Conservation (phyloP, 2,329 filamentous ascomycete genomes). For the Penicillium sp. region DNA sequence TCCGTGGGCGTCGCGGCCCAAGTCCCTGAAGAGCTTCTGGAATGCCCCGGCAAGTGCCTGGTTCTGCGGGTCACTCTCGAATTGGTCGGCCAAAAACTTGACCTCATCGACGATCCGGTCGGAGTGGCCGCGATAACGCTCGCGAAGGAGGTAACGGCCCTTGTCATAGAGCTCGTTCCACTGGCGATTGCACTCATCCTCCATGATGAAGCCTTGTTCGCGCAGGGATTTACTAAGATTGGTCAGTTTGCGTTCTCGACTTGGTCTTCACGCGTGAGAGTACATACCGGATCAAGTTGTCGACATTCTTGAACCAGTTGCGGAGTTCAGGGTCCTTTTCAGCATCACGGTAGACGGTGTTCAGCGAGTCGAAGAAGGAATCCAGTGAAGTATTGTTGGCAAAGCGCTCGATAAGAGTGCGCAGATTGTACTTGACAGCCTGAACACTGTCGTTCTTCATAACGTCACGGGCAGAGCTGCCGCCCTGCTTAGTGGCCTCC, state of each 20-base stretch:
- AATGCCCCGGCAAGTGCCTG: conserved; percentile 70
- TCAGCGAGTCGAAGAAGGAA: conserved; percentile 79
- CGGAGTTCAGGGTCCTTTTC: conserved; percentile 82
- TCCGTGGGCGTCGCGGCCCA: conserved; percentile 82
- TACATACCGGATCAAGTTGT: conserved; percentile 63
- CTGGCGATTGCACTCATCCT: conserved; percentile 71
- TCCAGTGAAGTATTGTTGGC: conserved; percentile 89
- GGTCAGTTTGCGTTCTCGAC: background rate
- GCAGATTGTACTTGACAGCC: conserved; percentile 73
- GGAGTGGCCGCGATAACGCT: conserved; percentile 82
- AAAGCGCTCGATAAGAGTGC: conserved; percentile 86
- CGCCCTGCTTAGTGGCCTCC: conserved; percentile 59
- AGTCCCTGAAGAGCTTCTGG: conserved; percentile 80
- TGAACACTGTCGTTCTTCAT: conserved; percentile 61
- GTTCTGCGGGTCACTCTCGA: conserved; percentile 84
- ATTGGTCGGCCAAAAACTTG: conserved; percentile 85
- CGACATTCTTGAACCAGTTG: conserved; percentile 77
- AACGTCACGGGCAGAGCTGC: conserved; percentile 68
- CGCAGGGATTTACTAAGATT: conserved; percentile 65
- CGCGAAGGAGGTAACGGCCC: conserved; percentile 78
- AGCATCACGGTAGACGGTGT: conserved; percentile 80
- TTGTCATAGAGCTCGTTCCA: conserved; percentile 84
- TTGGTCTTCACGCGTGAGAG: background rate
- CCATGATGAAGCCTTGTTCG: conserved; percentile 86
- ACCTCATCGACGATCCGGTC: conserved; percentile 83